These are phyloP conservation scores for Scleromitrula shiraiana DNA, from an alignment of 2,329 filamentous ascomycete species.

Conservation along the genomic window DNA sequence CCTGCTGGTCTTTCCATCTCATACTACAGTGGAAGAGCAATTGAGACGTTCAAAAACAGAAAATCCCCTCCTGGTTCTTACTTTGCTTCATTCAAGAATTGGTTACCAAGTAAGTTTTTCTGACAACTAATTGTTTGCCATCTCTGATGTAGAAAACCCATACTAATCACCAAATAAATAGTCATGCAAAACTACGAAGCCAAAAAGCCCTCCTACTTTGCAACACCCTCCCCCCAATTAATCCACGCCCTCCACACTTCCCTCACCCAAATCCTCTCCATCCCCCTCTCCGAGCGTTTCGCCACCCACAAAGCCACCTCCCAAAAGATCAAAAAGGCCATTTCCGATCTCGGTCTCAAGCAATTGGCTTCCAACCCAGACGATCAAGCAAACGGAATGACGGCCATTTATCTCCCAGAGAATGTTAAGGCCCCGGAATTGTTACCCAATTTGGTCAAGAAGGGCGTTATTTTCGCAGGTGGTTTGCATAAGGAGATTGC, in stretches of 20 bases:
- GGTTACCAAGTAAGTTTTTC: constrained; percentile 71
- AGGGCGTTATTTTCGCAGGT: constrained; percentile 88
- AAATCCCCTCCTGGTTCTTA: constrained; percentile 80
- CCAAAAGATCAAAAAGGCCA: constrained; percentile 76
- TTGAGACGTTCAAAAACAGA: constrained; percentile 70
- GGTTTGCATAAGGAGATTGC: constrained; percentile 95
- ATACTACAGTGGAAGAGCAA: constrained; percentile 84
- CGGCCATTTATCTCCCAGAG: constrained; percentile 90
- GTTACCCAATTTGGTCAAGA: constrained; percentile 75
- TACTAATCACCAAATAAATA: constrained; percentile 26
- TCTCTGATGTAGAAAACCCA: too few species aligned
- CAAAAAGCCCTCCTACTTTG: constrained; percentile 96
- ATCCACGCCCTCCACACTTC: constrained; percentile 88
- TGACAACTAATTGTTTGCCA: too few species aligned
- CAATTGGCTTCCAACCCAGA: constrained; percentile 79
- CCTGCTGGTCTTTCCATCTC: constrained; percentile 91
- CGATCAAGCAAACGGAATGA: constrained; percentile 96
- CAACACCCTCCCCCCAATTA: constrained; percentile 89
- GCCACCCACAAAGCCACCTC: constrained; percentile 71
- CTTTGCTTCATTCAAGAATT: constrained; percentile 96
- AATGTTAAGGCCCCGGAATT: constrained; percentile 72
- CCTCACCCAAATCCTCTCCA: constrained; percentile 75
- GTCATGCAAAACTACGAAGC: constrained; percentile 99
- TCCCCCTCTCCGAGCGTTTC: constrained; percentile 75
- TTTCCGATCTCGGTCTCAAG: constrained; percentile 74